Base-by-base conservation (phyloP, 2,329 filamentous ascomycete genomes). In the Phialophora expanda region DNA sequence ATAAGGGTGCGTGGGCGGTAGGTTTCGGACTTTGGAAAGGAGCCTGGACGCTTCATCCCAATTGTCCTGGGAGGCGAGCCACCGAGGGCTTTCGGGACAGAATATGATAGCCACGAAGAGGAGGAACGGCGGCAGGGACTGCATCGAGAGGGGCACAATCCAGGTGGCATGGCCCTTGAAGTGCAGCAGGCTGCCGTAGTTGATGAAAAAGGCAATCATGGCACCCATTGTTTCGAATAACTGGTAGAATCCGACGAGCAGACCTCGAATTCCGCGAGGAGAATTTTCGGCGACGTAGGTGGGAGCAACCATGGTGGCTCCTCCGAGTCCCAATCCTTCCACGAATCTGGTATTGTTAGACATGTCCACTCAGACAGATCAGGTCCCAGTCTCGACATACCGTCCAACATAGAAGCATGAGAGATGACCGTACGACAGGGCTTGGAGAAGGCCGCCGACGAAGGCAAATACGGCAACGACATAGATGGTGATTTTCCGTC, bases 81-180 rank as follows among this genome's bases (percentile, higher is more conserved):
- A 91, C 70, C 89, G 84, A 14, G 89, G 88, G 6, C 86, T 88
- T 72, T 90, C 88, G 72, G 86, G 84, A 73, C 87, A 89, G 58
- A 88, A 75, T 1, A 85, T 73, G 82, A 91, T 89, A 69, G 86
- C 86, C 17, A 80, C 34, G 32, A 89, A 79, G 14, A 91, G 80
- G 26, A 89, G 76, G 4, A 86, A 70, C 1, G 88, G 88, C 0
- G 89, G 89, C 3, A 90, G 78, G 60, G 82, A 83, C 75, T 91
- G 89, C 66, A 90, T 81, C 9, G 85, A 83, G 3, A 91, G 79
- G 0, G 89, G 89, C 0, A 90, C 80, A 44, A 88, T 80, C 73
- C 84, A 90, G 53, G 83, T 80, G 5, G 83, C 79, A 2, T 81
- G 78, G 30, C 85, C 81, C 8, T 74, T 71, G 62, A 81, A 73